Base-by-base conservation (phyloP, 306 rosid genomes). In the Cercis canadensis region DNA sequence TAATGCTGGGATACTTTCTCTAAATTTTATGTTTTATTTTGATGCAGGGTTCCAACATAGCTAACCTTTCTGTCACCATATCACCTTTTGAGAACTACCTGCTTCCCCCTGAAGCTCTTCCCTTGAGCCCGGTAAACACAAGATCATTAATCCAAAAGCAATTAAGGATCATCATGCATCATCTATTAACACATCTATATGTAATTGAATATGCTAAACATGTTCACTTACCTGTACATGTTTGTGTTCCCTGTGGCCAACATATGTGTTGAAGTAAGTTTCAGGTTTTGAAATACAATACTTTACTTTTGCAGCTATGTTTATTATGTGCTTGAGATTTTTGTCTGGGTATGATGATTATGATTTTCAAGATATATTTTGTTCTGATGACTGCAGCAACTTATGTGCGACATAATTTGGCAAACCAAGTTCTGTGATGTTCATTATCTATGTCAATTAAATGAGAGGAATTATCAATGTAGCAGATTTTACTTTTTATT, bases 31-130 rank as follows among this genome's bases (percentile, higher is more conserved):
- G 62, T 18, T 51, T 74, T 62, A 0, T 65, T 60, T 51, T 58
- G 19, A 32, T 11, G 7, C 78, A 90, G 98, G 98, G 96, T 62
- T 88, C 94, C 58, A 78, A 77, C 66, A 78, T 90, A 60, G 94
- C 61, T 13, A 86, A 84, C 66, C 83, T 81, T 36, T 67, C 79
- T 62, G 90, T 93, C 62, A 77, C 82, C 37, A 84, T 90, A 71
- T 63, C 86, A 34, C 86, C 83, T 16, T 89, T 75, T 58, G 92
- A 93, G 75, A 75, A 87, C 78, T 90, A 90, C 68, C 82, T 68
- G 74, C 87, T 90, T 59, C 98, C 98, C 7, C 96, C 96, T 18
- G 90, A 85, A 31, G 92, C 85, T 16, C 19, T 87, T 51, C 81
- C 83, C 31, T 62, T 79, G 52, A 86, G 76, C 74, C 77, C 72